phyloP scores from a whole-genome alignment of 257 asterid species.

The Gentiana dahurica region DNA sequence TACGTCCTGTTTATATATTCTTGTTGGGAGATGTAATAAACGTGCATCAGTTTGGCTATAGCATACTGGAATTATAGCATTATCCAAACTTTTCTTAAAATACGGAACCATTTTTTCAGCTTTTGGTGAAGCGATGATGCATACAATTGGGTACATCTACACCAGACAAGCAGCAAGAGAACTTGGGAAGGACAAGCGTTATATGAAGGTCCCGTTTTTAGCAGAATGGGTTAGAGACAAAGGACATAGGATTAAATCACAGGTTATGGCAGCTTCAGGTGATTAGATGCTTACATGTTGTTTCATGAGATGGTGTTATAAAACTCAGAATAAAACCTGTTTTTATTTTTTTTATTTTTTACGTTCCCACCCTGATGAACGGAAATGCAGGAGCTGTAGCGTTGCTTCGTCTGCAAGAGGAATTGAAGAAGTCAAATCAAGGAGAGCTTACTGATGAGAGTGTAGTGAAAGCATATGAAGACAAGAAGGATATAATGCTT shows the following conservation, averaged over 20 bases:
- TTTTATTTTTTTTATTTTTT: slow-evolving; percentile 3
- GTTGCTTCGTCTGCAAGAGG: slow-evolving; percentile 56
- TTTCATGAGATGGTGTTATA: not conserved
- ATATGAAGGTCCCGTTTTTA: slow-evolving; percentile 71
- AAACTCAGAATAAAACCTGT: not conserved
- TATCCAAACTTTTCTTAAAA: not conserved
- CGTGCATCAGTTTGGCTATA: too few species aligned
- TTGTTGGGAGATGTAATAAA: too few species aligned
- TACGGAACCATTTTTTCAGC: slow-evolving; percentile 28
- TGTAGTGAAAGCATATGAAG: slow-evolving; percentile 36
- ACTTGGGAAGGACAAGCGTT: slow-evolving; percentile 64
- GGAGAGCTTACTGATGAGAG: slow-evolving; percentile 46
- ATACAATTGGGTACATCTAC: slow-evolving; percentile 77
- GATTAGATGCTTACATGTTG: slow-evolving; percentile 9
- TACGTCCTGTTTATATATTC: too few species aligned
- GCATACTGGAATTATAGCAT: not conserved
- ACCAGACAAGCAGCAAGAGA: slow-evolving; percentile 81
- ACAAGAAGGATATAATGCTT: slow-evolving; percentile 50
- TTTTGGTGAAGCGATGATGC: slow-evolving; percentile 79
- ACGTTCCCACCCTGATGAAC: not conserved
- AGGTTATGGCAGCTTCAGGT: slow-evolving; percentile 81
- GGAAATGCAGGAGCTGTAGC: slow-evolving; percentile 44
- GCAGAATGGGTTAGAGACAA: slow-evolving; percentile 87
- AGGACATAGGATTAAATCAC: slow-evolving; percentile 58
- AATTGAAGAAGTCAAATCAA: slow-evolving; percentile 45